Base-by-base conservation (phyloP, 176 grass and related monocot genomes). In the Secale cereale region DNA sequence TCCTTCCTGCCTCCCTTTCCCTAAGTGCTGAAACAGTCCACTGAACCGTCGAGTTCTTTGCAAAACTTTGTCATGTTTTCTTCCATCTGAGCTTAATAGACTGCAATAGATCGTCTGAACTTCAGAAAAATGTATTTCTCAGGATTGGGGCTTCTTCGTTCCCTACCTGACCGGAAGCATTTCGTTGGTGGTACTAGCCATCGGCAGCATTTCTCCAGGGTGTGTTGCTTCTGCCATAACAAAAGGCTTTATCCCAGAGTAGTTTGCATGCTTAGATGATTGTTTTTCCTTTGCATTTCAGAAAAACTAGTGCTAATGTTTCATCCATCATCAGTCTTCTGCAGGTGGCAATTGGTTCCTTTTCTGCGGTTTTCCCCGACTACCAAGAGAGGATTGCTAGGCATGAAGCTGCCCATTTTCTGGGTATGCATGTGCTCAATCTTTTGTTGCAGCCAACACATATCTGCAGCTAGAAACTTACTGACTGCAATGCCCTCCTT, bases 111-210 rank as follows among this genome's bases (percentile, higher is more conserved):
- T 63, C 9, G 43, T 66, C 50, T 79, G 48, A 52, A 41, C 46
- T 40, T 11, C 67, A 46, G 3, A 12, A 72, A 25, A 45, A 48
- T 76, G 46, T 82, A 3, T 87, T 6, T 86, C 35, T 15, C 70
- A 95, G 96, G 96, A 98, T 65, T 98, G 96, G 93, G 96, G 96
- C 22, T 98, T 98, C 81, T 98, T 98, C 81, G 93, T 95, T 77
- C 93, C 96, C 17, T 98, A 98, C 79, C 81, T 98, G 82, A 71
- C 89, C 33, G 96, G 96, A 81, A 98, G 93, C 82, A 94, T 98
- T 81, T 95, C 96, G 20, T 52, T 98, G 40, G 61, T 98, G 79
- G 93, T 98, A 74, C 76, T 98, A 81, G 93, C 89, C 79, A 66
- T 95, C 15, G 96, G 96, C 45, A 98, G 96, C 7, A 76, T 85